Conservation (phyloP, 345 rosid genomes). For the Citrus sp. region DNA sequence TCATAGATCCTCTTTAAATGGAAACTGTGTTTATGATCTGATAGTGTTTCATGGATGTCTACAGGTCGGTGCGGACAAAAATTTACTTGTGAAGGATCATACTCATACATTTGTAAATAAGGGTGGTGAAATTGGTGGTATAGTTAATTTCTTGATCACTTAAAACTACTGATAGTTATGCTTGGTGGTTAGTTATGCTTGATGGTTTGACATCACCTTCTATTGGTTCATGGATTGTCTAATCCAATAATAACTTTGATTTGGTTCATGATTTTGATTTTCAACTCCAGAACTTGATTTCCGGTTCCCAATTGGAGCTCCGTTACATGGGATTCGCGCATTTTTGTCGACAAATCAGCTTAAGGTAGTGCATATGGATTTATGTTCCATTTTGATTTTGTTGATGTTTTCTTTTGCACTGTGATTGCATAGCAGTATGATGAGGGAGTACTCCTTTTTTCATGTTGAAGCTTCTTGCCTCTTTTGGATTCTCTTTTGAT, state of each 20-base stretch:
- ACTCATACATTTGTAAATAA: constrained; percentile 96
- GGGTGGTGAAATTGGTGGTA: constrained; percentile 86
- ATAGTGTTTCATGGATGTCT: constrained; percentile 16
- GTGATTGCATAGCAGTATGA: too few species aligned
- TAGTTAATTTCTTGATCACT: constrained; percentile 11
- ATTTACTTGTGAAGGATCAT: constrained; percentile 91
- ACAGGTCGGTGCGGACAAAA: constrained; percentile 89
- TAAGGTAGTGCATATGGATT: constrained; percentile 43
- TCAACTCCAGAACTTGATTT: constrained; percentile 86
- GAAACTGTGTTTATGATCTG: constrained; percentile 2
- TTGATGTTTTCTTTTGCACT: too few species aligned
- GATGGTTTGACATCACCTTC: too few species aligned
- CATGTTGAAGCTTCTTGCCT: too few species aligned
- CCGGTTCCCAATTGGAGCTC: constrained; percentile 92
- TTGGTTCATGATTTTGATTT: constrained; percentile 17
- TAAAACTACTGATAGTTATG: background rate
- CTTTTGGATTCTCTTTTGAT: too few species aligned
- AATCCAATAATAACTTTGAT: background rate
- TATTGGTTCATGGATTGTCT: background rate
- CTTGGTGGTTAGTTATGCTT: background rate
- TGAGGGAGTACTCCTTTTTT: too few species aligned
- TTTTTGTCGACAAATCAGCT: constrained; percentile 85
- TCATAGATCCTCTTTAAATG: background rate
- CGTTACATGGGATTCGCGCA: constrained; percentile 85
- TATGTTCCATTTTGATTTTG: too few species aligned